These are phyloP conservation scores for Fraxinus floribunda DNA, from an alignment of 305 asterid species.

Conservation along the genomic window DNA sequence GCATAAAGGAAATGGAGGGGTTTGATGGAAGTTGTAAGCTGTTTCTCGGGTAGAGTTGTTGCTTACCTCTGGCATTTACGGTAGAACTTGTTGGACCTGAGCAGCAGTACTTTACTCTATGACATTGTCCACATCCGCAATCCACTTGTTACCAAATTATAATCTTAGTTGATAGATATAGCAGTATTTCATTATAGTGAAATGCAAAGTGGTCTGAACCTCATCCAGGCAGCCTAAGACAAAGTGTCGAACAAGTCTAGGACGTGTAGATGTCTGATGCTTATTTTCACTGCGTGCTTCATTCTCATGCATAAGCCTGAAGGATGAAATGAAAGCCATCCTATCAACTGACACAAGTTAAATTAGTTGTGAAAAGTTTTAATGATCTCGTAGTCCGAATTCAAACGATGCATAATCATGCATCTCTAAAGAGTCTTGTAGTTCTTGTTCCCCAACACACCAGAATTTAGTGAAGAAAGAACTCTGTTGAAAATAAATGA, in stretches of 20 bases:
- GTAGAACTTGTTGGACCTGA: background rate
- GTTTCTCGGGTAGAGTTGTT: background rate
- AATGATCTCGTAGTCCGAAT: background rate
- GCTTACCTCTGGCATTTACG: background rate
- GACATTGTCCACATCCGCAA: too few species aligned
- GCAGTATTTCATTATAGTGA: background rate
- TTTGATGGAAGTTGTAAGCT: background rate
- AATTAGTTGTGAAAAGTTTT: background rate
- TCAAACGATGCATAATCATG: background rate
- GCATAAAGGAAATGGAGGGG: background rate
- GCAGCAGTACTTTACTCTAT: background rate
- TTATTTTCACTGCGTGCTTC: background rate
- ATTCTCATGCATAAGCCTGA: background rate
- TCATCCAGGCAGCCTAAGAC: background rate
- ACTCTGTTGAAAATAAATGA: background rate
- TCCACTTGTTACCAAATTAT: background rate
- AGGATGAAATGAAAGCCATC: background rate
- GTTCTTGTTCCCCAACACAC: background rate
- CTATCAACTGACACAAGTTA: background rate
- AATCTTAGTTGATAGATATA: background rate
- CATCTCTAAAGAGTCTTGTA: background rate
- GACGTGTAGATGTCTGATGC: too few species aligned
- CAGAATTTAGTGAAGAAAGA: background rate
- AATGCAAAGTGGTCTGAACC: background rate
- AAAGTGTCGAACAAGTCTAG: too few species aligned